Evolutionary conservation across 306 rosid species (phyloP), one percentile per base, ranked within the genome.

Genomic region (Sophora flavescens): DNA sequence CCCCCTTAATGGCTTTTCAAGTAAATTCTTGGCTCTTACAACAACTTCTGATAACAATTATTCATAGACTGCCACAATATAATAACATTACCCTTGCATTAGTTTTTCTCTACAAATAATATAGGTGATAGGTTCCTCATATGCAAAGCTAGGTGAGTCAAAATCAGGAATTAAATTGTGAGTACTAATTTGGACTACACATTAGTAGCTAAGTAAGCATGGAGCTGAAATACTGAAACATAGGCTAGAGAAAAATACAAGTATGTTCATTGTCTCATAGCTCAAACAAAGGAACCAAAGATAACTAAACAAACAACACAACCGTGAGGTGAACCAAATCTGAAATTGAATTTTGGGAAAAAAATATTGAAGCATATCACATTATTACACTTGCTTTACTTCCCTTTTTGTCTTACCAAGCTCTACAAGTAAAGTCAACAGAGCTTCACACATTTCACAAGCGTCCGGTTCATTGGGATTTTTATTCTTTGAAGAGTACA

Each of bases 391-490:
- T 62, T 77, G 75, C 6, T 38, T 30, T 32, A 57, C 57, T 32
- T 33, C 63, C 77, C 74, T 82, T 63, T 75, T 80, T 35, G 70
- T 63, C 72, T 81, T 72, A 42, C 90, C 91, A 66, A 93, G 92
- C 93, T 88, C 96, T 10, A 90, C 91, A 30, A 93, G 91, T 36
- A 85, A 35, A 60, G 91, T 85, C 77, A 91, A 78, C 12, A 91
- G 75, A 60, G 97, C 94, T 85, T 87, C 91, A 61, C 96, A 91
- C 94, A 91, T 91, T 77, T 93, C 96, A 74, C 89, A 69, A 36
- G 94, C 90, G 44, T 88, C 89, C 11, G 88, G 86, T 56, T 87
- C 91, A 22, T 12, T 56, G 8, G 91, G 79, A 66, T 78, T 82
- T 70, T 59, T 86, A 75, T 83, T 83, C 52, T 81, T 82, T 41